phyloP scores from a whole-genome alignment of 2,329 filamentous ascomycete genomes.

The Microdochium trichocladiopsis region DNA sequence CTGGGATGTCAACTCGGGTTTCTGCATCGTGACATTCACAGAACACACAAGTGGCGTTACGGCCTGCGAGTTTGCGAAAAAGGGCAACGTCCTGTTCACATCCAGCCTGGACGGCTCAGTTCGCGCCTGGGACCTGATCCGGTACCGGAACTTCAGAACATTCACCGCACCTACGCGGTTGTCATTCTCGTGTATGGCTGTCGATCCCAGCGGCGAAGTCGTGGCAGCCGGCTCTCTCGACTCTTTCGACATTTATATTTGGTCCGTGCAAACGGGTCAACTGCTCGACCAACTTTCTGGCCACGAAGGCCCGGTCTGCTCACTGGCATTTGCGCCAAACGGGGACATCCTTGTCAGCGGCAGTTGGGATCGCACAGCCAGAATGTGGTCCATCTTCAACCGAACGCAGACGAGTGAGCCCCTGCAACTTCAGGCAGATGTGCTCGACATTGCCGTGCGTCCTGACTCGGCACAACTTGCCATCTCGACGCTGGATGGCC shows the following conservation, averaged over 20 bases:
- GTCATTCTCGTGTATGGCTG: conserved; percentile 88
- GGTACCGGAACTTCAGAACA: conserved; percentile 94
- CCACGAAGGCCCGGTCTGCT: conserved; percentile 89
- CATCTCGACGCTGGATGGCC: conserved; percentile 86
- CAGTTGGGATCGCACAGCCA: conserved; percentile 93
- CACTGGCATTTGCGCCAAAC: conserved; percentile 81
- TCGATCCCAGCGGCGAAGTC: conserved; percentile 96
- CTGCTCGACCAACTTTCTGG: conserved; percentile 84
- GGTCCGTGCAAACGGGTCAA: conserved; percentile 97
- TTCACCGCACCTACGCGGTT: conserved; percentile 90
- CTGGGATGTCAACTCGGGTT: conserved; percentile 94
- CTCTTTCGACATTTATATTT: conserved; percentile 95
- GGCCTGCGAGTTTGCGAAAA: conserved; percentile 88
- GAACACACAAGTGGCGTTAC: conserved; percentile 95
- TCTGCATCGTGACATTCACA: conserved; percentile 96
- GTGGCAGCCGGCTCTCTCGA: conserved; percentile 92
- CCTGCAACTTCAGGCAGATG: conserved; percentile 83
- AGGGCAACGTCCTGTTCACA: conserved; percentile 93
- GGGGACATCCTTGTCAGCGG: conserved; percentile 80
- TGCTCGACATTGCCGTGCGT: conserved; percentile 77
- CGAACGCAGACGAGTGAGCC: conserved; percentile 93
- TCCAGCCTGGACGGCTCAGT: conserved; percentile 91
- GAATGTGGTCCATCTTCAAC: conserved; percentile 93
- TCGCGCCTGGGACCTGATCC: conserved; percentile 89
- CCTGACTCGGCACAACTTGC: conserved; percentile 89